Percentiles rank a stretch among this genome's conserved stretches.
phyloP scores from a whole-genome alignment of 139 green algal genomes.

The Haematococcus lacustris region DNA sequence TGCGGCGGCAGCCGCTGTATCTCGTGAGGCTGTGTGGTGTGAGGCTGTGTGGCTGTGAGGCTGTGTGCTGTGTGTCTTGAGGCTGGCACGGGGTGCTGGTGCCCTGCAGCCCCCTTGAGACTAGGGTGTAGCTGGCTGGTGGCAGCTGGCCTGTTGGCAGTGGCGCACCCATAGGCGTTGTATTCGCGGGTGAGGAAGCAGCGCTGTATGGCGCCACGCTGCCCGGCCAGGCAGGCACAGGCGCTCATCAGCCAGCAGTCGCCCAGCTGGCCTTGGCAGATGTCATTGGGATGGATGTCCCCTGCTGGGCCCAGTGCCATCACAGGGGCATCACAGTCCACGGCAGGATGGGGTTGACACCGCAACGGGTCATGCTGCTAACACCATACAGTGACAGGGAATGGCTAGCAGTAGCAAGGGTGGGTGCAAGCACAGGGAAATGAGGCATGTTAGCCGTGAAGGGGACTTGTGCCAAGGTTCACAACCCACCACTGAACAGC shows the following conservation, averaged over 20 bases:
- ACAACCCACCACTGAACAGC: conserved; percentile 15
- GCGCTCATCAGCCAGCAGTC: conserved; percentile 33
- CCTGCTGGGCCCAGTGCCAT: background rate
- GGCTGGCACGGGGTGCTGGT: too few relatives aligned
- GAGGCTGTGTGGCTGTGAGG: too few relatives aligned
- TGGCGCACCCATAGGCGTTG: conserved; percentile 21
- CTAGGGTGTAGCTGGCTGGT: too few relatives aligned
- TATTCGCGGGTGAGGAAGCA: conserved; percentile 28
- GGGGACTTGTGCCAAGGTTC: background rate
- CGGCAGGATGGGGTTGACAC: background rate
- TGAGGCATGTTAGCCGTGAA: background rate
- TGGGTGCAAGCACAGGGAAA: too few relatives aligned
- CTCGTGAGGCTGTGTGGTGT: too few relatives aligned
- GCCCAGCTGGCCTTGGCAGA: conserved; percentile 29
- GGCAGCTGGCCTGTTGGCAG: too few relatives aligned
- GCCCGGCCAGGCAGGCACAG: conserved; percentile 28
- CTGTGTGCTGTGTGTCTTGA: too few relatives aligned
- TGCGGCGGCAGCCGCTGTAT: too few relatives aligned
- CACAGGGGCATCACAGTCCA: background rate
- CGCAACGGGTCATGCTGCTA: background rate
- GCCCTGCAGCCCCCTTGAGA: too few relatives aligned
- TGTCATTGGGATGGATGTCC: conserved; percentile 24
- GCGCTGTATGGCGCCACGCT: conserved; percentile 16
- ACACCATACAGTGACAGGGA: background rate
- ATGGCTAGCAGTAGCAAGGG: too few relatives aligned